A percentile compares a stretch with the other conserved stretches of the same genome.
These are phyloP conservation scores for Termitomyces sp. DNA, from an alignment of 768 basidiomycete genomes.

Conservation along the genomic window DNA sequence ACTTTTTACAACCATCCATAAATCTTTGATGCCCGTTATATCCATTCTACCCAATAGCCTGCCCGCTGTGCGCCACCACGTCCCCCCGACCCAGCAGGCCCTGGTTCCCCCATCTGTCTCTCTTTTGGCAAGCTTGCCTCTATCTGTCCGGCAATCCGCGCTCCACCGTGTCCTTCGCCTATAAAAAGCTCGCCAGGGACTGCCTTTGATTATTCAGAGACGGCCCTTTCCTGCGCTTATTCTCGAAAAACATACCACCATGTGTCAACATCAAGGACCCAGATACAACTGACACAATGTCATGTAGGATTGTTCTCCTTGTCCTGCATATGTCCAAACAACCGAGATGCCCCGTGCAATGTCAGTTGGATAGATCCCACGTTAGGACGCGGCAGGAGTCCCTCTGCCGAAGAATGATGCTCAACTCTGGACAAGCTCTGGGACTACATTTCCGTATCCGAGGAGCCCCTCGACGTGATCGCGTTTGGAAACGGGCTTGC, in stretches of 20 bases:
- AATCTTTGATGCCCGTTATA: slow-evolving; percentile 15
- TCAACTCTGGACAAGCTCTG: not conserved
- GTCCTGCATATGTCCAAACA: not conserved
- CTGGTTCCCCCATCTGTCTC: too few species aligned
- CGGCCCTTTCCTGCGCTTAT: too few species aligned
- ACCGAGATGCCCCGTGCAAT: not conserved
- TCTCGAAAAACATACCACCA: too few species aligned
- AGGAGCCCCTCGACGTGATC: not conserved
- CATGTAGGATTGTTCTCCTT: not conserved
- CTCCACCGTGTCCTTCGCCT: too few species aligned
- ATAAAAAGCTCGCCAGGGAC: too few species aligned
- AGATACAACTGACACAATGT: too few species aligned
- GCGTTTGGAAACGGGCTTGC: not conserved
- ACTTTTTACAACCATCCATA: slow-evolving; percentile 2
- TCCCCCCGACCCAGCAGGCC: too few species aligned
- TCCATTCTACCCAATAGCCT: slow-evolving; percentile 11
- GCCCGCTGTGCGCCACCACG: too few species aligned
- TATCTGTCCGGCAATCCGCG: too few species aligned
- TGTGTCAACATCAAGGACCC: too few species aligned
- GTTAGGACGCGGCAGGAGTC: not conserved
- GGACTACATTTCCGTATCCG: not conserved
- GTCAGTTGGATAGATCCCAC: not conserved
- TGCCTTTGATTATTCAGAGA: too few species aligned
- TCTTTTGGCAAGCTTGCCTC: too few species aligned
- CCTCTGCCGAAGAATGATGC: not conserved